These are phyloP conservation scores for Aspergillus udagawae DNA, from an alignment of 2,329 filamentous ascomycete species.

Conservation along the genomic window DNA sequence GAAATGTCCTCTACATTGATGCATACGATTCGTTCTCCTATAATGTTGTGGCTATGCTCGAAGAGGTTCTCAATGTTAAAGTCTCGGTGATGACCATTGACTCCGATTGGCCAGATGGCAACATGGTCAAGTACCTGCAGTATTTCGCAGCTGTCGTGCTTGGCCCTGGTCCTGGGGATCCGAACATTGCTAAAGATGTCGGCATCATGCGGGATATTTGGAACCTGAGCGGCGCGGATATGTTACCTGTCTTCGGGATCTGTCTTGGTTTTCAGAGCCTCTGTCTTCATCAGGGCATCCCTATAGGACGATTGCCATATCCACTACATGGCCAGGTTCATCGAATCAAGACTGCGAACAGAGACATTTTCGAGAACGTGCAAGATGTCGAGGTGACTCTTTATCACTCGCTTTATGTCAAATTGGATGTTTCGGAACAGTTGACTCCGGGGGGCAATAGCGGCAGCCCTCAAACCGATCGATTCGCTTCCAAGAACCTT, in stretches of 20 bases:
- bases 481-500: constrained; percentile 22
- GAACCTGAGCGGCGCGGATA: constrained; percentile 55
- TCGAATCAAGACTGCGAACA: constrained; percentile 55
- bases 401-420: constrained; percentile 64
- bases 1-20: constrained; percentile 77
- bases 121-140: constrained; percentile 47
- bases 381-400: constrained; percentile 65
- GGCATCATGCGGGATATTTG: constrained; percentile 78
- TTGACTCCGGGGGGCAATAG: not conserved
- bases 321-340: constrained; percentile 81
- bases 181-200: constrained; percentile 67
- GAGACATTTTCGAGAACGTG: constrained; percentile 64
- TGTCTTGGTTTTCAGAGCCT: constrained; percentile 88
- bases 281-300: constrained; percentile 63
- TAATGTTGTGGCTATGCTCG: constrained; percentile 82
- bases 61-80: constrained; percentile 62
- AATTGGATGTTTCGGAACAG: constrained; percentile 31
- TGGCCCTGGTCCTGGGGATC: constrained; percentile 85
- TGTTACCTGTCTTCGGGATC: constrained; percentile 78
- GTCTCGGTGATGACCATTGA: constrained; percentile 73
- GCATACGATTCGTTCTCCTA: constrained; percentile 97
- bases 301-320: constrained; percentile 62
- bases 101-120: constrained; percentile 38
- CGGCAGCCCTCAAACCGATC: constrained; percentile 3
- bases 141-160: constrained; percentile 81